phyloP scores from a whole-genome alignment of 805 yeast genomes.

The Ogataea haglerorum region DNA sequence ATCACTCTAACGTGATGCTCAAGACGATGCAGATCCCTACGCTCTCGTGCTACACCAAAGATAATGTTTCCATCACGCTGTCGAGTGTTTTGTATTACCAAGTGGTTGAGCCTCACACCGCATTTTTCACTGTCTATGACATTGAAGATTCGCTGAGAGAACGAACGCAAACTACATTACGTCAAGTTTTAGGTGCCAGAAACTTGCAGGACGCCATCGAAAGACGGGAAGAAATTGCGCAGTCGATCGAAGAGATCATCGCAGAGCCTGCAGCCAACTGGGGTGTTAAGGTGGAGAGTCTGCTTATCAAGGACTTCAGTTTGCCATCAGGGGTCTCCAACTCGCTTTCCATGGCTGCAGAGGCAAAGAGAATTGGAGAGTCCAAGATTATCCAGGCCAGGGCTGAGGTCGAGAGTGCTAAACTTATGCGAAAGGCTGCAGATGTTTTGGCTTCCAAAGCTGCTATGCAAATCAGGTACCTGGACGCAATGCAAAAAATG shows the following conservation, averaged over 20 bases:
- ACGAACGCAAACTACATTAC: conserved; percentile 67
- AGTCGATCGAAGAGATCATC: conserved; percentile 57
- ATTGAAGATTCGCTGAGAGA: conserved; percentile 56
- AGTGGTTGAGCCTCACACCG: conserved; percentile 64
- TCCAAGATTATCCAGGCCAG: conserved; percentile 70
- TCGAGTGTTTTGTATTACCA: conserved; percentile 68
- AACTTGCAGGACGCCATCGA: conserved; percentile 69
- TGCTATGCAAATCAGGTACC: conserved; percentile 74
- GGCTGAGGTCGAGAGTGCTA: conserved; percentile 74
- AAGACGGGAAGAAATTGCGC: conserved; percentile 68
- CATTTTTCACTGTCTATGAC: conserved; percentile 53
- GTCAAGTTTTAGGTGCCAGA: conserved; percentile 68
- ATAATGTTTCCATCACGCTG: conserved; percentile 58
- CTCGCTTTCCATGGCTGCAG: conserved; percentile 70
- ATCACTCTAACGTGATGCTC: conserved; percentile 49
- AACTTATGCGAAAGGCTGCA: conserved; percentile 75
- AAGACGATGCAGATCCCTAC: conserved; percentile 62
- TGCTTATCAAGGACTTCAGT: conserved; percentile 62
- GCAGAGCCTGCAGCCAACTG: conserved; percentile 59
- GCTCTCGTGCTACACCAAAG: conserved; percentile 69
- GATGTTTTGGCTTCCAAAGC: conserved; percentile 70
- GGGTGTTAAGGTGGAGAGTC: conserved; percentile 69
- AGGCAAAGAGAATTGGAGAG: conserved; percentile 73
- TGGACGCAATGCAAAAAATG: conserved; percentile 78
- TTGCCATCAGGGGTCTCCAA: conserved; percentile 53